These are phyloP conservation scores for Micractinium sp. DNA, from an alignment of 139 green algal species.

Conservation along the genomic window DNA sequence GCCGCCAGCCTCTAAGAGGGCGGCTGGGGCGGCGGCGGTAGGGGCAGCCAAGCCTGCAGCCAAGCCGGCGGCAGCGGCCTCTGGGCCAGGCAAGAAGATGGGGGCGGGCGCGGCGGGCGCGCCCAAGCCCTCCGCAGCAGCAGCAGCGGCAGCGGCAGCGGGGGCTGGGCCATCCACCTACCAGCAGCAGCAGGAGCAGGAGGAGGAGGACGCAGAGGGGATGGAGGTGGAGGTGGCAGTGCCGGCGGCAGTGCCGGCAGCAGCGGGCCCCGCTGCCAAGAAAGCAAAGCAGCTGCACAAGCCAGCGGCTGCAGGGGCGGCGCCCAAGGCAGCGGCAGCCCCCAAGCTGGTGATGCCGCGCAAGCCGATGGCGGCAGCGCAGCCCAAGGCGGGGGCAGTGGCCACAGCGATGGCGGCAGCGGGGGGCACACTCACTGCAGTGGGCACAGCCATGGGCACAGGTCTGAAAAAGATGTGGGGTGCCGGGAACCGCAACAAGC, in stretches of 20 bases:
- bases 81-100: too few relatives aligned
- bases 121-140: background rate
- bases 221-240: background rate
- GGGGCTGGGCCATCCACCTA: background rate
- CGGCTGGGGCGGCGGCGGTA: background rate
- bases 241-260: too few relatives aligned
- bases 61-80: background rate
- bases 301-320: background rate
- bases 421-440: background rate
- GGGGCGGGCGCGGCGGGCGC: background rate
- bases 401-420: background rate
- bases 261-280: background rate
- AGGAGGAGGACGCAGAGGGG: background rate
- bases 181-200: background rate
- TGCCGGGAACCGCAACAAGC: constrained; percentile 3
- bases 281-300: constrained; percentile 1
- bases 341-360: background rate
- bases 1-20: background rate
- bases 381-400: background rate
- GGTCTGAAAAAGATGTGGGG: background rate
- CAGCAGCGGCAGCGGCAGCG: background rate
- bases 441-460: background rate
- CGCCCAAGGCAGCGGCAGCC: constrained; percentile 1
- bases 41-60: background rate
- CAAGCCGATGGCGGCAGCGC: background rate